These are phyloP conservation scores for Phytophthora cryptogea DNA, from an alignment of 352 stramenopile genomes.

Conservation along the genomic window DNA sequence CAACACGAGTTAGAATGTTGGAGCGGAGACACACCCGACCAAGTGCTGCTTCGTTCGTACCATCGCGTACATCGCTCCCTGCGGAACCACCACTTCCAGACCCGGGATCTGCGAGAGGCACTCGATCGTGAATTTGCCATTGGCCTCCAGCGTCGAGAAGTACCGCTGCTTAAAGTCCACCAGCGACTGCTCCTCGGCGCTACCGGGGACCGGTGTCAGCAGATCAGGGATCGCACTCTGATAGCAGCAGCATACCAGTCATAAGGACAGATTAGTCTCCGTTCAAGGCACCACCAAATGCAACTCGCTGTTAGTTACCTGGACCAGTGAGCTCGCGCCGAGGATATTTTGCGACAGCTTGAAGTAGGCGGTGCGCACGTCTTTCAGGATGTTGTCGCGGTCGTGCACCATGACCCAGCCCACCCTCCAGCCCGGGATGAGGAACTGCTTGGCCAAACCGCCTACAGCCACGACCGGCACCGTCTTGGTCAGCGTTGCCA, in stretches of 20 bases:
- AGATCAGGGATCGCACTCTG: conserved; percentile 85
- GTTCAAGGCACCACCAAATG: background rate
- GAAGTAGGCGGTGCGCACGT: conserved; percentile 90
- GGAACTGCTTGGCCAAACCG: conserved; percentile 96
- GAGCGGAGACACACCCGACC: background rate
- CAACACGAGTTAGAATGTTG: background rate
- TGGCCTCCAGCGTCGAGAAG: conserved; percentile 82
- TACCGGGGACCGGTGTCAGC: conserved; percentile 67
- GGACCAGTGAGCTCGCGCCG: conserved; percentile 91
- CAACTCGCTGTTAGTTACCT: conserved; percentile 32
- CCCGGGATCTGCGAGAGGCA: conserved; percentile 78
- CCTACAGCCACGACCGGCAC: conserved; percentile 83
- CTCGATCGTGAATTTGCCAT: conserved; percentile 85
- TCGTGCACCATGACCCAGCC: conserved; percentile 97
- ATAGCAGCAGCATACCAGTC: background rate
- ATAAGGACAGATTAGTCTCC: conserved; percentile 8
- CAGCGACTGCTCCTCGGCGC: conserved; percentile 63
- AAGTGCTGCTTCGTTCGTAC: conserved; percentile 32
- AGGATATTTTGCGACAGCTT: conserved; percentile 94
- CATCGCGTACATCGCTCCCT: conserved; percentile 97
- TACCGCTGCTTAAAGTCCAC: conserved; percentile 85
- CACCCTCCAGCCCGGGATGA: conserved; percentile 95
- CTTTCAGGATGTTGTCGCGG: conserved; percentile 68
- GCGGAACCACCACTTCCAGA: conserved; percentile 85
- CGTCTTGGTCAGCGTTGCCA: conserved; percentile 81